These are phyloP conservation scores for Amphichorda felina DNA, from an alignment of 2,329 filamentous ascomycete genomes.

Conservation along the genomic window DNA sequence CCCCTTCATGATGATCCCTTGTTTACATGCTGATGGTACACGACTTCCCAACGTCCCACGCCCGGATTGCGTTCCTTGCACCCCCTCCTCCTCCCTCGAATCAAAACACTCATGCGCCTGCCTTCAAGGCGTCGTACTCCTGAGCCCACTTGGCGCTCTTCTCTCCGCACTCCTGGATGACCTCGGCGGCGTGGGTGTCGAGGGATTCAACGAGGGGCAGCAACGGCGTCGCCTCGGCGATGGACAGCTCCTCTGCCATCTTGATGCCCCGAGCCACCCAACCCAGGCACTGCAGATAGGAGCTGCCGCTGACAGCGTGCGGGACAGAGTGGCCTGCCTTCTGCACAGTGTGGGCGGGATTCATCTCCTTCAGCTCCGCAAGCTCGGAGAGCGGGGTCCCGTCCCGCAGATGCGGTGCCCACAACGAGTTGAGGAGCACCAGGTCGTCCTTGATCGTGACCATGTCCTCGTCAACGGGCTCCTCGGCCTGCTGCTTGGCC, in stretches of 20 bases:
- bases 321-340: neutral
- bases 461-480: slow-evolving; percentile 12
- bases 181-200: slow-evolving; percentile 13
- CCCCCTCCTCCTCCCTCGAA: neutral
- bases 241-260: slow-evolving; percentile 19
- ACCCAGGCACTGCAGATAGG: slow-evolving; percentile 1
- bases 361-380: slow-evolving; percentile 13
- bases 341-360: slow-evolving; percentile 6
- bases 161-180: neutral
- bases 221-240: slow-evolving; percentile 16
- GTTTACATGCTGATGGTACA: neutral
- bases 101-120: neutral
- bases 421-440: slow-evolving; percentile 12
- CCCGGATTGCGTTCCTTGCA: too few relatives aligned
- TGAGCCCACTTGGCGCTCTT: neutral
- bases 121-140: neutral
- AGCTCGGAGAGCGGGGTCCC: slow-evolving; percentile 3
- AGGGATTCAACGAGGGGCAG: slow-evolving; percentile 25
- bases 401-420: slow-evolving; percentile 8
- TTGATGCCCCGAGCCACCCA: slow-evolving; percentile 1
- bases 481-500: slow-evolving; percentile 11
- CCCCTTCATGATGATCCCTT: neutral
- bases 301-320: slow-evolving; percentile 14
- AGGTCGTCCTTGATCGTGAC: slow-evolving; percentile 16
- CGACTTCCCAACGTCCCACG: neutral